Conservation (phyloP, 1,139 yeast genomes). For the Kodamaea sp. region DNA sequence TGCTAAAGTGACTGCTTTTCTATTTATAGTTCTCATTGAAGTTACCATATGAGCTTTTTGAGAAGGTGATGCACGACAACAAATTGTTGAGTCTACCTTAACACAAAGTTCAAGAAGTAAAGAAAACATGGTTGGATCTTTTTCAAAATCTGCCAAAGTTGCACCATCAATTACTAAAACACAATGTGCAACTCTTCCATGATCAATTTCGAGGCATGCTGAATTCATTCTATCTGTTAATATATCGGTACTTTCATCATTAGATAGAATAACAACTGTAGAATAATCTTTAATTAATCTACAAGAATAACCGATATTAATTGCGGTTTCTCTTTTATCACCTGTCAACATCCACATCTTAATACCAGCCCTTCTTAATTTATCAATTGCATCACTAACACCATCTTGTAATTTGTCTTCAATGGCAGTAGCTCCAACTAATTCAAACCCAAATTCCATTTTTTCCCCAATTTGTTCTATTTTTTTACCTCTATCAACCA, state of each 20-base stretch:
- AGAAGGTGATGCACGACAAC: conserved; percentile 96
- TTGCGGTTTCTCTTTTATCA: conserved; percentile 96
- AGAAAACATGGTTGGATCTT: conserved; percentile 65
- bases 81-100: conserved; percentile 83
- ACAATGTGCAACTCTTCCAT: conserved; percentile 82
- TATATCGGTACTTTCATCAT: conserved; percentile 51
- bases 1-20: conserved; percentile 77
- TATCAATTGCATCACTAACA: conserved; percentile 90
- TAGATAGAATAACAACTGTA: conserved; percentile 72
- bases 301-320: conserved; percentile 94
- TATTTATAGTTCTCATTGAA: conserved; percentile 64
- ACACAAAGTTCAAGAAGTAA: conserved; percentile 81
- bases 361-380: conserved; percentile 87
- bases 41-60: conserved; percentile 91
- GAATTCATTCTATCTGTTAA: conserved; percentile 55
- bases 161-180: conserved; percentile 93
- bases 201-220: conserved; percentile 55
- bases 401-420: conserved; percentile 97
- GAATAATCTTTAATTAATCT: conserved; percentile 90
- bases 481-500: conserved; percentile 59
- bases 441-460: conserved; percentile 62
- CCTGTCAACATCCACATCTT: conserved; percentile 98
- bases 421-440: conserved; percentile 93
- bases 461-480: conserved; percentile 71
- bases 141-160: conserved; percentile 69